Percentiles rank a stretch among this genome's conserved stretches.
These are phyloP conservation scores for Arctium minus DNA, from an alignment of 129 eudicot genomes.

Conservation along the genomic window DNA sequence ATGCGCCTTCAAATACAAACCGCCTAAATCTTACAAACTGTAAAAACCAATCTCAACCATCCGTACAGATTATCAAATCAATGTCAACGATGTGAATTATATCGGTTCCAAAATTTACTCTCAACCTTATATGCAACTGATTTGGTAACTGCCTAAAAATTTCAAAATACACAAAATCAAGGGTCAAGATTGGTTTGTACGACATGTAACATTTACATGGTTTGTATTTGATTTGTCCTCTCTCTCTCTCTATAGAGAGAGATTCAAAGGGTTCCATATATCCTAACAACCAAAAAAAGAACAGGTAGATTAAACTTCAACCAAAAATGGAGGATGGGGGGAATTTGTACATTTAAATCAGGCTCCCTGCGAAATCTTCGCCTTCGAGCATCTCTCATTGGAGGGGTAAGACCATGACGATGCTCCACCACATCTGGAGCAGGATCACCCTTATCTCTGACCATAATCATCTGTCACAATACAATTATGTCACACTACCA, in stretches of 20 bases:
- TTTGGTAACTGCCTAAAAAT: too few species aligned
- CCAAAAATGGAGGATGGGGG: background rate
- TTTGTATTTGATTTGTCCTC: too few species aligned
- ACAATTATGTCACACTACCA: constrained; percentile 5
- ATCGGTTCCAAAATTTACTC: too few species aligned
- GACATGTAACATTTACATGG: too few species aligned
- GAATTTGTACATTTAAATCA: constrained; percentile 59
- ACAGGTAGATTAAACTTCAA: background rate
- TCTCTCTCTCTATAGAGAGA: background rate
- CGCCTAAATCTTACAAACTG: too few species aligned
- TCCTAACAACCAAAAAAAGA: background rate
- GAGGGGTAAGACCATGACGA: constrained; percentile 94
- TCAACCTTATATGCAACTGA: too few species aligned
- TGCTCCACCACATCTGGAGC: constrained; percentile 81
- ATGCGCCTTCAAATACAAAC: too few species aligned
- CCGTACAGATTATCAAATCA: too few species aligned
- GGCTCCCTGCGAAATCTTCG: constrained; percentile 92
- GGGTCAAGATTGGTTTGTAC: too few species aligned
- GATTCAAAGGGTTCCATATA: background rate
- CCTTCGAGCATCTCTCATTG: constrained; percentile 96
- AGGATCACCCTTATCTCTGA: constrained; percentile 67
- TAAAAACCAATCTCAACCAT: too few species aligned
- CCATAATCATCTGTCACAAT: constrained; percentile 76
- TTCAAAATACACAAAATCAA: too few species aligned
- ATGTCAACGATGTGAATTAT: too few species aligned